Percentiles rank a stretch among this genome's conserved stretches.
Conservation (phyloP, 495 filamentous ascomycete genomes). For the Parathielavia hyrcaniae region DNA sequence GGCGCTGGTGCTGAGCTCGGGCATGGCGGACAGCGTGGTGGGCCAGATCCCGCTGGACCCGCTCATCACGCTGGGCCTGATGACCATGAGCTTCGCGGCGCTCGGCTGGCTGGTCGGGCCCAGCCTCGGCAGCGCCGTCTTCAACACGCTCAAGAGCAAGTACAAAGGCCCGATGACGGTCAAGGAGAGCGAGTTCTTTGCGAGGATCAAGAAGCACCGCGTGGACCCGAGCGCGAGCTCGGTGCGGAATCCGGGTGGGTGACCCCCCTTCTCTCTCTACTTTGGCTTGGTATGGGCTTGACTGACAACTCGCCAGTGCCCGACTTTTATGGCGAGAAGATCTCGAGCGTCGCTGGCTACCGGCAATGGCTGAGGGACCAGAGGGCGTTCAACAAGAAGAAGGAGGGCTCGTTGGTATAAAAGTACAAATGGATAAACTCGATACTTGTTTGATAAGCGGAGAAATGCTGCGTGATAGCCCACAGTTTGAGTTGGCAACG, state of each 20-base stretch:
- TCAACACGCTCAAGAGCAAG: constrained; percentile 61
- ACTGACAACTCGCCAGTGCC: constrained; percentile 36
- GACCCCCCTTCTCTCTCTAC: background rate
- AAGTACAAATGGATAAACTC: background rate
- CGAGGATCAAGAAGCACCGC: constrained; percentile 77
- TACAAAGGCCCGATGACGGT: constrained; percentile 59
- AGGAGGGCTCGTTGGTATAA: constrained; percentile 51
- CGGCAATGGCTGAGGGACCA: constrained; percentile 96
- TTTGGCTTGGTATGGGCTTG: background rate
- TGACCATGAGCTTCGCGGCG: constrained; percentile 63
- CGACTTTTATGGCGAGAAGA: constrained; percentile 87
- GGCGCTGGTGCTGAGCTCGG: constrained; percentile 55
- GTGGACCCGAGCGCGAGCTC: constrained; percentile 68
- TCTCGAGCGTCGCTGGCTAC: constrained; percentile 84
- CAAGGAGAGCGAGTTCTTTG: constrained; percentile 92
- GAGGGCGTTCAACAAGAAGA: constrained; percentile 91
- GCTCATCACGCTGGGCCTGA: constrained; percentile 71
- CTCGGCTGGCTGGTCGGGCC: constrained; percentile 84
- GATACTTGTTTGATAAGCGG: constrained; percentile 10
- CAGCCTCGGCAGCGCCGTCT: constrained; percentile 66
- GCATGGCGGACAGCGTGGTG: constrained; percentile 62
- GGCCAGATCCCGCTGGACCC: constrained; percentile 73
- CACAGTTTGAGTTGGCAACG: background rate
- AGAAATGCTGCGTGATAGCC: background rate
- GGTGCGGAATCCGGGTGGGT: constrained; percentile 53